Conservation (phyloP, 2,329 filamentous ascomycete species). For the Furcasterigmium sp. region DNA sequence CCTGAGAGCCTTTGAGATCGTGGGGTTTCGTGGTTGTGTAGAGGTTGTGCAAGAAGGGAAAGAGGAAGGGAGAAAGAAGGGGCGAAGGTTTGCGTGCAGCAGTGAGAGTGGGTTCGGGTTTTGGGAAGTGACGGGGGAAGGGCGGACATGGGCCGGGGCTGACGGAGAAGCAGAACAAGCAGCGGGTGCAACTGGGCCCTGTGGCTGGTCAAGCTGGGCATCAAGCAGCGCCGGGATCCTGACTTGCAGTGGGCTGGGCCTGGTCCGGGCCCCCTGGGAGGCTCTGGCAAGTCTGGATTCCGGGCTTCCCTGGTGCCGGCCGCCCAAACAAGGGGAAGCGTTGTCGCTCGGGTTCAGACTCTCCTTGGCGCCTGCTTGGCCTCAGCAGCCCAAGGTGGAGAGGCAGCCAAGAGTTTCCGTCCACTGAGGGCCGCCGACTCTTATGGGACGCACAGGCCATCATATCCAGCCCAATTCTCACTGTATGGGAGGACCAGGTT, state of each 20-base stretch:
- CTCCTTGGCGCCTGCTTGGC: background rate
- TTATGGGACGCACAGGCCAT: no score
- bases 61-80: conserved; percentile 19
- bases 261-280: no score
- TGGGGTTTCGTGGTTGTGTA: conserved; percentile 6
- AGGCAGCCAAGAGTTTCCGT: background rate
- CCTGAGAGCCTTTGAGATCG: conserved; percentile 7
- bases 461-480: no score
- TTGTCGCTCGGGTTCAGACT: background rate
- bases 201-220: background rate
- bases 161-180: conserved; percentile 5
- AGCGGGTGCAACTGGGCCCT: background rate
- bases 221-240: no score
- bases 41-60: conserved; percentile 14
- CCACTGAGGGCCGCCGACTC: no score
- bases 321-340: background rate
- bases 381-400: background rate
- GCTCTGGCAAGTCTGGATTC: no score
- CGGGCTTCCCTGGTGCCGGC: no score
- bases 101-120: background rate
- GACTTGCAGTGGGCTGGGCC: no score
- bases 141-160: conserved; percentile 11
- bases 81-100: conserved; percentile 10
- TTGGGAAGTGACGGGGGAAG: conserved; percentile 16
- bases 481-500: no score